phyloP scores from a whole-genome alignment of 225 moss, liverwort and hornwort genomes.

The Sphagnum contortum region DNA sequence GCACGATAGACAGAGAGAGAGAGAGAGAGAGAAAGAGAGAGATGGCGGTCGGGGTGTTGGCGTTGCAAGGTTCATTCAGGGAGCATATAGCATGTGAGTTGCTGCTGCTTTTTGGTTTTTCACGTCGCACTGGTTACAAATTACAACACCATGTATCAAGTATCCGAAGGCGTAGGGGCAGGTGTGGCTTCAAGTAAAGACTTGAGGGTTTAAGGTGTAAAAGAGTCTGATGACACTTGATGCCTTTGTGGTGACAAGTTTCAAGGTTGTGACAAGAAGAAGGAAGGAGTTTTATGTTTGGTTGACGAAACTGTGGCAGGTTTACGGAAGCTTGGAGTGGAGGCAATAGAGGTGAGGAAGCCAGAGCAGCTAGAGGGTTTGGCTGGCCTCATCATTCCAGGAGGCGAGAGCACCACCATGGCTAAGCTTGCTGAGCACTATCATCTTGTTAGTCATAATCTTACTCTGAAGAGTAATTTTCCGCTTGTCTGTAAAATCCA shows the following conservation, averaged over 20 bases:
- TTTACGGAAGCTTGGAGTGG: constrained; percentile 77
- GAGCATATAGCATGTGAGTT: constrained; percentile 81
- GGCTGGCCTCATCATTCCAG: constrained; percentile 85
- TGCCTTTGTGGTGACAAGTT: too few species aligned
- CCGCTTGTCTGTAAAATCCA: too few species aligned
- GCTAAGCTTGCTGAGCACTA: constrained; percentile 87
- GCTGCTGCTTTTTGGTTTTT: background rate
- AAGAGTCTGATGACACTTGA: too few species aligned
- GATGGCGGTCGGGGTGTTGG: constrained; percentile 71
- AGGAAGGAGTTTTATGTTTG: too few species aligned
- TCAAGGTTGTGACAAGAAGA: too few species aligned
- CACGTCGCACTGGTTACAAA: too few species aligned
- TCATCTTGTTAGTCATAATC: constrained; percentile 36
- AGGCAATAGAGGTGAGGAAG: constrained; percentile 82
- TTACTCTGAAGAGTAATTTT: too few species aligned
- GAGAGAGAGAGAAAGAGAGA: constrained; percentile 8
- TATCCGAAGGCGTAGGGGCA: too few species aligned
- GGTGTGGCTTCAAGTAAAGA: too few species aligned
- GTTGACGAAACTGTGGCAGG: constrained; percentile 18
- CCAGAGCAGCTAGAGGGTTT: constrained; percentile 81
- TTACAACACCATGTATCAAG: too few species aligned
- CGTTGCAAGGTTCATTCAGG: constrained; percentile 91
- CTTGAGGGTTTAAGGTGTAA: too few species aligned
- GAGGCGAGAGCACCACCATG: constrained; percentile 99
- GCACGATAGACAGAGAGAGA: too few species aligned